Evolutionary conservation across 2,329 filamentous ascomycete species (phyloP), one percentile per base, ranked within the genome.

Genomic region (Pseudofabraea citricarpa): DNA sequence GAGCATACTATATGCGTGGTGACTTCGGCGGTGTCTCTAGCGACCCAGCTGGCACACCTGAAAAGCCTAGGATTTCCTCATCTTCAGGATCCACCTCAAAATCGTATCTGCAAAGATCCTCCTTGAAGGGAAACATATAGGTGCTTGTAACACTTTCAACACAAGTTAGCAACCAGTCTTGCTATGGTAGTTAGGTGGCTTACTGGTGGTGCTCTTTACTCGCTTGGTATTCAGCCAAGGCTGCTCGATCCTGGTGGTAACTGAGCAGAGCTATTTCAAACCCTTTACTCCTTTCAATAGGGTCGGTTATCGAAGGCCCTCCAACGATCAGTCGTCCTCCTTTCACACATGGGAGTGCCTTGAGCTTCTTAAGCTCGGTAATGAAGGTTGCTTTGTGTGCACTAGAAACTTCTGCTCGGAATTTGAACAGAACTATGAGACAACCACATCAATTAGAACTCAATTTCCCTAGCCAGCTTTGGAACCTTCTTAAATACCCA

Each of bases 221-320:
- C 19, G 38, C 40, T 18, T 55, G 53, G 26, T 55, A 55, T 27
- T 52, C 51, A n/a, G 33, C 43, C 33, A 55, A 31, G 5, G 44
- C 48, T 12, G 36, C 37, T 12, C 44, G 24, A 36, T 52, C 40
- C 20, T 26, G 33, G 47, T 55, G 51, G 32, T 48, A 52, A 37
- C 53, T 55, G 38, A 55, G 39, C 38, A 55, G 46, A 27, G 47
- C 49, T 26, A 36, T 46, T 10, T 55, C 45, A 38, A 49, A 55
- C 3, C 53, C 51, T 37, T 52, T 49, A 40, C 49, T 54, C 12
- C 42, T 45, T 20, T 45, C 46, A 26, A 49, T 50, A 2, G 51
- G 53, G 16, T 47, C 32, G 3, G 49, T 49, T 10, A 54, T 43
- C 4, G 51, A 51, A 6, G 53, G 53, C 4, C 51, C 51, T 9